Conservation (phyloP, 306 rosid species). For the Prosopis cineraria region DNA sequence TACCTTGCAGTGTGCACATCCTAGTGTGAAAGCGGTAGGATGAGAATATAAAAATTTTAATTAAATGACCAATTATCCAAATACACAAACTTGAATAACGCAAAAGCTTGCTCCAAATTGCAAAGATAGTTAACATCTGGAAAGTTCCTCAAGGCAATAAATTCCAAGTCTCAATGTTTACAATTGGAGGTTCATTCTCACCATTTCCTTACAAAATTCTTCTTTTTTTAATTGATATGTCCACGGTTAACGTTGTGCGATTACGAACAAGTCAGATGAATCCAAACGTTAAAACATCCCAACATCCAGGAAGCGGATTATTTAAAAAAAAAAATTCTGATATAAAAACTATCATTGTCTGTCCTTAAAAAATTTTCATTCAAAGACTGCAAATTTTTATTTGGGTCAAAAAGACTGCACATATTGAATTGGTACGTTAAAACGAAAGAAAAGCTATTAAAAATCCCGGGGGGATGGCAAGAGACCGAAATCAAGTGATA, state of each 20-base stretch:
- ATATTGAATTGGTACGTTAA: not conserved
- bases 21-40: not conserved
- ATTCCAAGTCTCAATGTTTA: not conserved
- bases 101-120: not conserved
- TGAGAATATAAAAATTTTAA: not conserved
- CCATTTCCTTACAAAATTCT: not conserved
- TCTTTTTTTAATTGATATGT: too few relatives aligned
- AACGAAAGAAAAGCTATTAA: not conserved
- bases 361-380: too few relatives aligned
- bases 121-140: not conserved
- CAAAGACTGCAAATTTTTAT: too few relatives aligned
- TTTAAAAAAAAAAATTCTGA: too few relatives aligned
- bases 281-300: too few relatives aligned
- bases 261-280: too few relatives aligned
- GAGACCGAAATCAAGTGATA: not conserved
- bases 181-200: not conserved
- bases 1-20: not conserved
- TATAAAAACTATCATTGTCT: too few relatives aligned
- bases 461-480: not conserved
- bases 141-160: not conserved
- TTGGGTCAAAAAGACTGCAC: constrained; percentile 17
- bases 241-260: too few relatives aligned
- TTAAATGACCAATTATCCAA: not conserved
- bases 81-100: constrained; percentile 1
- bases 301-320: too few relatives aligned